A percentile compares a stretch with the other conserved stretches of the same genome.
Evolutionary conservation across 1,139 yeast genomes (phyloP).

Genomic region (Diutina neorugosa): DNA sequence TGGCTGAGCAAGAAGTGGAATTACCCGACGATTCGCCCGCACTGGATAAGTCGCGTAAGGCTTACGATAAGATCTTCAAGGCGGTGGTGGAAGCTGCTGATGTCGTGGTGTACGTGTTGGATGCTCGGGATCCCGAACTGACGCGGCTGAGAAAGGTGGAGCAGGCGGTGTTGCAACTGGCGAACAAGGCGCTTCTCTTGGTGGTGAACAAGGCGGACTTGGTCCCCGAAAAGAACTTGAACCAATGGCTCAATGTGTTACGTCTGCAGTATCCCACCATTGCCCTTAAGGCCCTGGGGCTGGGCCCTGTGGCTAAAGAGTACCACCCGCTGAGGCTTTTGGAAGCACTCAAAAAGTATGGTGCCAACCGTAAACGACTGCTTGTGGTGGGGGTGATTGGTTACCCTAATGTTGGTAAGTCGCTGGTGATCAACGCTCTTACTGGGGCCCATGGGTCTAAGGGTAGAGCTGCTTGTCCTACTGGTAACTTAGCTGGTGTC

Average conservation of each 20-base stretch:
- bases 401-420: conserved; percentile 87
- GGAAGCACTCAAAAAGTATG: conserved; percentile 76
- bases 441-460: conserved; percentile 66
- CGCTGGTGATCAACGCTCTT: conserved; percentile 85
- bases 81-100: conserved; percentile 79
- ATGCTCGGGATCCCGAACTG: conserved; percentile 95
- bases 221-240: conserved; percentile 72
- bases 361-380: conserved; percentile 83
- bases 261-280: conserved; percentile 83
- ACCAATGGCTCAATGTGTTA: conserved; percentile 74
- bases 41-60: conserved; percentile 76
- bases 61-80: conserved; percentile 81
- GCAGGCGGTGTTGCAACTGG: conserved; percentile 68
- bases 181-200: conserved; percentile 72
- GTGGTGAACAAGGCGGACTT: conserved; percentile 87
- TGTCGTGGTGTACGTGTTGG: conserved; percentile 82
- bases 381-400: conserved; percentile 94
- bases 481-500: conserved; percentile 96
- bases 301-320: conserved; percentile 43
- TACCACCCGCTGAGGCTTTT: conserved; percentile 66
- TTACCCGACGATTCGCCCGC: conserved; percentile 12
- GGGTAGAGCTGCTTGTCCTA: conserved; percentile 70
- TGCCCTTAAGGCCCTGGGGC: conserved; percentile 55
- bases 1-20: conserved; percentile 29
- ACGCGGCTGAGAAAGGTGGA: conserved; percentile 90